Evolutionary conservation across 2,329 filamentous ascomycete species (phyloP).

Genomic region (Cordyceps tenuipes): DNA sequence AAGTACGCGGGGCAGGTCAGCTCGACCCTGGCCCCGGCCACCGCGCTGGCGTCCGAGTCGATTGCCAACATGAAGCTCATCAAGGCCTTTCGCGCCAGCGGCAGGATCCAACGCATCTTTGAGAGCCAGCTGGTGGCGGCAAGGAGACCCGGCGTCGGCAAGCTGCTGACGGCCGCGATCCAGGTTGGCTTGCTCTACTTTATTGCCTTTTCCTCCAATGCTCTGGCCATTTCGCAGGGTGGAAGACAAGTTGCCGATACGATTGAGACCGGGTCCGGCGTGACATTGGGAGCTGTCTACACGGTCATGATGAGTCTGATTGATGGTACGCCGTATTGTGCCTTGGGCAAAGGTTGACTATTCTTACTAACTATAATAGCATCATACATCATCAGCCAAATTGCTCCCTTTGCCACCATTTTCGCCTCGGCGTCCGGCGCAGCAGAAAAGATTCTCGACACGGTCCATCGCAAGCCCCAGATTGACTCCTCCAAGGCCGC

Average conservation of each 20-base stretch:
- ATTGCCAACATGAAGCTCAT: slow-evolving; percentile 45
- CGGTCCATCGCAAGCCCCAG: slow-evolving; percentile 40
- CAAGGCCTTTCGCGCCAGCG: slow-evolving; percentile 47
- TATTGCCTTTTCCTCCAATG: slow-evolving; percentile 56
- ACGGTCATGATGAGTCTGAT: slow-evolving; percentile 48
- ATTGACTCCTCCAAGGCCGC: slow-evolving; percentile 29
- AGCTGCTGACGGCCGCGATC: slow-evolving; percentile 44
- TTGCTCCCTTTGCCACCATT: slow-evolving; percentile 50
- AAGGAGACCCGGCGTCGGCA: slow-evolving; percentile 43
- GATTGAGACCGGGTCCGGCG: slow-evolving; percentile 25
- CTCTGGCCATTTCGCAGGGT: slow-evolving; percentile 59
- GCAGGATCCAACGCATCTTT: slow-evolving; percentile 40
- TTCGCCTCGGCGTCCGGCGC: slow-evolving; percentile 46
- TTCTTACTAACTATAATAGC: slow-evolving; percentile 19
- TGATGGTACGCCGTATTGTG: slow-evolving; percentile 30
- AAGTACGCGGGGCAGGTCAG: slow-evolving; percentile 37
- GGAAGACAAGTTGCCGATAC: slow-evolving; percentile 31
- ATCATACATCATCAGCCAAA: slow-evolving; percentile 48
- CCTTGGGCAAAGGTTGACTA: neutral
- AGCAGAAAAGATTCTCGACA: slow-evolving; percentile 43
- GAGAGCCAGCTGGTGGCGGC: slow-evolving; percentile 37
- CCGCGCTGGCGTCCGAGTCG: slow-evolving; percentile 47
- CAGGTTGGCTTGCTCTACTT: slow-evolving; percentile 59
- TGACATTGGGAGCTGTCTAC: slow-evolving; percentile 39
- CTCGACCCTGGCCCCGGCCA: slow-evolving; percentile 39